Evolutionary conservation across 495 filamentous ascomycete genomes (phyloP), one percentile per base, ranked within the genome.

Genomic region (Xylaria flabelliformis): DNA sequence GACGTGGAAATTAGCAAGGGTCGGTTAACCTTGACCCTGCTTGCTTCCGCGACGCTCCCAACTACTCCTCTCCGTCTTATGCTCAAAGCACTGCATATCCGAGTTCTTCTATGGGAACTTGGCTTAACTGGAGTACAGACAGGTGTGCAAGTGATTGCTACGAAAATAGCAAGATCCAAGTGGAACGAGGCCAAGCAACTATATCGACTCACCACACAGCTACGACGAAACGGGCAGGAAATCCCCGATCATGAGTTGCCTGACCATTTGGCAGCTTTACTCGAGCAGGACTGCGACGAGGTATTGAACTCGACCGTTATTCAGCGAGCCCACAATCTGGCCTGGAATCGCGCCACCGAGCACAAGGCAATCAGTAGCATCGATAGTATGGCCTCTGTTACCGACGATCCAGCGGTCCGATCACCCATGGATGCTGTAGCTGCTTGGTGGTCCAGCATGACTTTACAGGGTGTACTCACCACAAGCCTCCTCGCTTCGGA

Each of bases 61-160:
- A 88, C 92, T 32, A 97, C 93, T 17, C 94, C 95, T 1, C 87
- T 89, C 66, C 87, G 94, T 63, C 86, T 97, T 70, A 97, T 98
- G 93, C 87, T 97, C 50, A 97, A 96, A 77, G 93, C 95, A 19
- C 81, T 98, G 41, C 95, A 98, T 75, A 92, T 97, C 73, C 93
- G 95, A 10, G 90, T 98, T 42, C 85, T 97, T 19, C 83, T 97
- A 21, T 97, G 92, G 92, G 89, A 93, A 73, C 85, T 95, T 9
- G 88, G 90, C 17, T 87, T 89, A 51, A 83, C 86, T 24, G 88
- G 88, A 1, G 88, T 91, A 9, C 89, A 89, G 21, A 90, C 89
- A 71, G 84, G 82, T 34, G 78, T 90, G 44, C 90, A 94, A 75
- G 80, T 88, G 41, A 78, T 93, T 44, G 90, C 92, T 51, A 85